A percentile compares a stretch with the other conserved stretches of the same genome.
Evolutionary conservation across 108 stramenopile genomes (phyloP).

Genomic region (Nitzschia sp.): DNA sequence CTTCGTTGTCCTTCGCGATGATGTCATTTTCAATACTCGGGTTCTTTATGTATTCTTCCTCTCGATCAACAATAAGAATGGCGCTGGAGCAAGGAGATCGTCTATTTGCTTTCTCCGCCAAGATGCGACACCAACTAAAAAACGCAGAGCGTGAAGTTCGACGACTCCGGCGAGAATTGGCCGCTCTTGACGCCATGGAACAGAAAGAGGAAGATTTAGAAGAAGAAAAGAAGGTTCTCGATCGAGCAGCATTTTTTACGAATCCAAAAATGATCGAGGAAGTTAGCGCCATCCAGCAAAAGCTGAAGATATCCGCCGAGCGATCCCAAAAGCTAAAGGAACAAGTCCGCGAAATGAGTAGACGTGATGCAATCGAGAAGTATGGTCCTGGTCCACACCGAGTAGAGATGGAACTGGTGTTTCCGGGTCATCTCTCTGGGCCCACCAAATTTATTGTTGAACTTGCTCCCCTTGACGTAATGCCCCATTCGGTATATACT

Average conservation of each 20-base stretch:
- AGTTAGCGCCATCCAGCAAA: constrained; percentile 24
- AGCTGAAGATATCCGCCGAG: constrained; percentile 26
- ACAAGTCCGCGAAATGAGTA: constrained; percentile 32
- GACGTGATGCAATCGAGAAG: constrained; percentile 26
- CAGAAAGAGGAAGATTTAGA: constrained; percentile 25
- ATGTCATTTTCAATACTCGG: constrained; percentile 23
- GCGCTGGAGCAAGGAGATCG: constrained; percentile 22
- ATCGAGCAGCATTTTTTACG: constrained; percentile 23
- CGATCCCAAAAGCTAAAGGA: constrained; percentile 30
- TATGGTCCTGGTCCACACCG: constrained; percentile 62
- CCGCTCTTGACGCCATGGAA: constrained; percentile 34
- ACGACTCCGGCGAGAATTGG: constrained; percentile 26
- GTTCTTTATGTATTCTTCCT: constrained; percentile 22
- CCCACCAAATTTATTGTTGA: constrained; percentile 60
- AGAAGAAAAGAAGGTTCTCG: constrained; percentile 13
- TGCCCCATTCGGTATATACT: constrained; percentile 77
- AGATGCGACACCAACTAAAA: constrained; percentile 17
- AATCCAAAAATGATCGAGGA: constrained; percentile 29
- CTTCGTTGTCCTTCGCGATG: constrained; percentile 33
- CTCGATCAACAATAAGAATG: constrained; percentile 19
- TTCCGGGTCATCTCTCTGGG: constrained; percentile 26
- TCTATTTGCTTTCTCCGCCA: constrained; percentile 29
- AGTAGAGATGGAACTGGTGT: constrained; percentile 70
- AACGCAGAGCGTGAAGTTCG: constrained; percentile 23
- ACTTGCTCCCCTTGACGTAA: constrained; percentile 63